Percentiles rank a stretch among this genome's conserved stretches.
Evolutionary conservation across 306 rosid genomes (phyloP).

Genomic region (Ormosia semicastrata): DNA sequence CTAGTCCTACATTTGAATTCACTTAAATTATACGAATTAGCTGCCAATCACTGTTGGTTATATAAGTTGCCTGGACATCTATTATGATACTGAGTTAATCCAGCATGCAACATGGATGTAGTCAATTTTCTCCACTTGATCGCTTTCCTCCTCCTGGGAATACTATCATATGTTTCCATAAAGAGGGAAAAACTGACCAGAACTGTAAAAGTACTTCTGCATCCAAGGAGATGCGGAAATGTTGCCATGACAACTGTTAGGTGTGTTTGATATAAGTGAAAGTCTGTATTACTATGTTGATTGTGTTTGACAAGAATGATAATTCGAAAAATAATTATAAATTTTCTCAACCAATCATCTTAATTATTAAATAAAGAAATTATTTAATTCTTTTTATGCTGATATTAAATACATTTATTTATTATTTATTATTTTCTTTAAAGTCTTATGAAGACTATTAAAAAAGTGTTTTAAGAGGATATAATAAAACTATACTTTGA

Average conservation of each 20-base stretch:
- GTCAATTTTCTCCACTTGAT: not conserved
- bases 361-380: too few relatives aligned
- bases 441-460: too few relatives aligned
- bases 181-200: not conserved
- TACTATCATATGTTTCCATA: not conserved
- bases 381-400: too few relatives aligned
- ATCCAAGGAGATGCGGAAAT: not conserved
- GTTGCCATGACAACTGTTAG: not conserved
- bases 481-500: not conserved
- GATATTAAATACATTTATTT: too few relatives aligned
- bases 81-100: not conserved
- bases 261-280: not conserved
- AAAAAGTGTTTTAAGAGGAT: too few relatives aligned
- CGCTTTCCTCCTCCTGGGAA: not conserved
- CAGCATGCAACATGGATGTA: not conserved
- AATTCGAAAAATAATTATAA: too few relatives aligned
- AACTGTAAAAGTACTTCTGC: not conserved
- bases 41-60: not conserved
- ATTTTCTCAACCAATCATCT: too few relatives aligned
- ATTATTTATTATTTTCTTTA: too few relatives aligned
- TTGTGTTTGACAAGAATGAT: not conserved
- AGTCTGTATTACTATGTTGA: not conserved
- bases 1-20: too few relatives aligned
- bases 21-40: too few relatives aligned
- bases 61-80: not conserved